Evolutionary conservation across 495 filamentous ascomycete genomes (phyloP).

Genomic region (Immersiella caudata): DNA sequence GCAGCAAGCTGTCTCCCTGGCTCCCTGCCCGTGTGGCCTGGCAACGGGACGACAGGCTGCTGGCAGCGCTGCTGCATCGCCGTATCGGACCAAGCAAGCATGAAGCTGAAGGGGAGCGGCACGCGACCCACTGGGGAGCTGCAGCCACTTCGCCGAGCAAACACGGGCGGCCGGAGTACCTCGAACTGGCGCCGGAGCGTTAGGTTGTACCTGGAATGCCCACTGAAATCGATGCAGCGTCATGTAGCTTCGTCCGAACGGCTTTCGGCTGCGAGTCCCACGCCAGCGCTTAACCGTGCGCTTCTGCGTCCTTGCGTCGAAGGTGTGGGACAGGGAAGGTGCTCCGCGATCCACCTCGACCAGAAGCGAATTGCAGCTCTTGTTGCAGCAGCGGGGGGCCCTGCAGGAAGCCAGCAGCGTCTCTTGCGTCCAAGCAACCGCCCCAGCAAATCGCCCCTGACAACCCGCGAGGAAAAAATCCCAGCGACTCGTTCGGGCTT

Average conservation of each 20-base stretch:
- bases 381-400: constrained; percentile 18
- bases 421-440: constrained; percentile 28
- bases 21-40: constrained; percentile 6
- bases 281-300: constrained; percentile 25
- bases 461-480: constrained; percentile 37
- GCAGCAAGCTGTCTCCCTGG: constrained; percentile 1
- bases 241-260: constrained; percentile 22
- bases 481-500: constrained; percentile 37
- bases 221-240: neutral
- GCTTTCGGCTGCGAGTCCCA: constrained; percentile 5
- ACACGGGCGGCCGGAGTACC: constrained; percentile 8
- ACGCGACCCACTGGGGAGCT: constrained; percentile 8
- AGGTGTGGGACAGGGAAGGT: constrained; percentile 25
- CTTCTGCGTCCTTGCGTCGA: constrained; percentile 17
- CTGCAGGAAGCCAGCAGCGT: constrained; percentile 18
- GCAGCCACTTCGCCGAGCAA: constrained; percentile 19
- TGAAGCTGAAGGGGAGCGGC: neutral
- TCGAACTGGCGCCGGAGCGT: neutral
- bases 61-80: constrained; percentile 14
- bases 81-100: neutral
- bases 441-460: constrained; percentile 39
- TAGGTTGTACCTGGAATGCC: constrained; percentile 18
- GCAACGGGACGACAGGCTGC: constrained; percentile 10
- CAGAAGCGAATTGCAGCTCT: constrained; percentile 22
- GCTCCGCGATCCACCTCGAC: constrained; percentile 29